Percentiles rank a stretch among this genome's conserved stretches.
Conservation (phyloP, 805 yeast genomes). For the Komagataella mondaviorum region DNA sequence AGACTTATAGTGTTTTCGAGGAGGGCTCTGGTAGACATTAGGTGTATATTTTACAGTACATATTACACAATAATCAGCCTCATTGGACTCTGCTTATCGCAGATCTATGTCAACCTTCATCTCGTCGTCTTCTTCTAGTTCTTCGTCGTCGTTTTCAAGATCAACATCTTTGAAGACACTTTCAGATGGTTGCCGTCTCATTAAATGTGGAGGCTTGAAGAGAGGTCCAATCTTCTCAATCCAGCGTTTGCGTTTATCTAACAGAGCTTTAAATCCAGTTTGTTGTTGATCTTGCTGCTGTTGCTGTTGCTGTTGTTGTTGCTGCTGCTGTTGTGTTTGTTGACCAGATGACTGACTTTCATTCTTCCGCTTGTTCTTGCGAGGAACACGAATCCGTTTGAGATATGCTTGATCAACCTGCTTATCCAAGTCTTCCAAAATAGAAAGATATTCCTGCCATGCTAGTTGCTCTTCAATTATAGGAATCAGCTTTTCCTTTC, state of each 20-base stretch:
- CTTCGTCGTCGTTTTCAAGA: constrained; percentile 8
- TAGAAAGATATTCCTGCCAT: constrained; percentile 86
- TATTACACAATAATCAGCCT: not conserved
- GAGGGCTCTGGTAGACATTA: not conserved
- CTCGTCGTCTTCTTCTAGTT: constrained; percentile 6
- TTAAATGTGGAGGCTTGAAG: constrained; percentile 50
- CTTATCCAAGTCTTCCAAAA: constrained; percentile 86
- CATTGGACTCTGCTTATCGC: not conserved
- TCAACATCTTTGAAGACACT: constrained; percentile 34
- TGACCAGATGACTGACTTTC: constrained; percentile 9
- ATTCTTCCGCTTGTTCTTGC: constrained; percentile 43
- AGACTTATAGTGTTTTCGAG: not conserved
- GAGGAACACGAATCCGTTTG: constrained; percentile 64
- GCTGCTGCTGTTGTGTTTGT: constrained; percentile 15
- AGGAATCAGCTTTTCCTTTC: constrained; percentile 57
- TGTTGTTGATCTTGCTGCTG: constrained; percentile 66
- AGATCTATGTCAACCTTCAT: constrained; percentile 1
- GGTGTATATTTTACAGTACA: too few relatives aligned
- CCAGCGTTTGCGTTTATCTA: constrained; percentile 87
- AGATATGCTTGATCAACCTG: constrained; percentile 92
- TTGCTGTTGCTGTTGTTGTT: constrained; percentile 17
- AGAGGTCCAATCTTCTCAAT: constrained; percentile 79
- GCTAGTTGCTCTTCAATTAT: constrained; percentile 79
- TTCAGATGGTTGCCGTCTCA: constrained; percentile 64
- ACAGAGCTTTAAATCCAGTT: constrained; percentile 60